Conservation (phyloP, 2,329 filamentous ascomycete species). For the Ophiostoma pallidulum region DNA sequence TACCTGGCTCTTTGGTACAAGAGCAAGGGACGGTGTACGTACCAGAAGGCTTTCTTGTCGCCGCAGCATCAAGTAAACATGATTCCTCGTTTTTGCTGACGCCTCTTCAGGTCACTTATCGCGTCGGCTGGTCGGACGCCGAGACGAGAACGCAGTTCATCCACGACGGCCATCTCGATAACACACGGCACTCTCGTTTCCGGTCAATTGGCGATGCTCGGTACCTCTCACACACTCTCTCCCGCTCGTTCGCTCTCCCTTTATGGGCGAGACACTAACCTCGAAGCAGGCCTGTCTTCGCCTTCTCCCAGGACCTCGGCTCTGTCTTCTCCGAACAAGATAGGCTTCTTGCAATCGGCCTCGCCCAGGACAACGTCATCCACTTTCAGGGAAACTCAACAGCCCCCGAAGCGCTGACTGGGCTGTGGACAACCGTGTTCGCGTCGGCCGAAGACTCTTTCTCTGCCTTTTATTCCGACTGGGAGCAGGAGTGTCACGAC, state of each 20-base stretch:
- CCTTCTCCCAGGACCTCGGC: constrained; percentile 56
- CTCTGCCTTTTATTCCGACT: constrained; percentile 69
- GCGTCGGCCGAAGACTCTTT: constrained; percentile 51
- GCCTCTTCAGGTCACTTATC: constrained; percentile 49
- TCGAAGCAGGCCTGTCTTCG: constrained; percentile 61
- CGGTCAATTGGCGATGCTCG: constrained; percentile 57
- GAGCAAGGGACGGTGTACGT: constrained; percentile 37
- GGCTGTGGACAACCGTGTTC: constrained; percentile 71
- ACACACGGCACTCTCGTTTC: constrained; percentile 55
- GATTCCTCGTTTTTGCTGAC: constrained; percentile 10
- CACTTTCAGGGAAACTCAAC: constrained; percentile 62
- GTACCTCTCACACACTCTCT: constrained; percentile 16
- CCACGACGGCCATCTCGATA: constrained; percentile 50
- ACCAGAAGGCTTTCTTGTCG: background rate
- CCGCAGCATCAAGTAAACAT: background rate
- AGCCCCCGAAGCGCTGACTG: constrained; percentile 53
- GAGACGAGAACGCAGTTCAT: constrained; percentile 59
- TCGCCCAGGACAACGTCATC: constrained; percentile 67
- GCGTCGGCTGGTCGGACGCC: constrained; percentile 54
- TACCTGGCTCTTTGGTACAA: constrained; percentile 64
- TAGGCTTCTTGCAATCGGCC: constrained; percentile 62
- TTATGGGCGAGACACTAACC: too few relatives aligned
- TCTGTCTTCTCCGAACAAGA: constrained; percentile 29
- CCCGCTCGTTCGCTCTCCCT: background rate
- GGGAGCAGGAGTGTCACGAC: constrained; percentile 45